Conservation (phyloP, 2,329 filamentous ascomycete species). For the Akanthomyces dipterigenus region DNA sequence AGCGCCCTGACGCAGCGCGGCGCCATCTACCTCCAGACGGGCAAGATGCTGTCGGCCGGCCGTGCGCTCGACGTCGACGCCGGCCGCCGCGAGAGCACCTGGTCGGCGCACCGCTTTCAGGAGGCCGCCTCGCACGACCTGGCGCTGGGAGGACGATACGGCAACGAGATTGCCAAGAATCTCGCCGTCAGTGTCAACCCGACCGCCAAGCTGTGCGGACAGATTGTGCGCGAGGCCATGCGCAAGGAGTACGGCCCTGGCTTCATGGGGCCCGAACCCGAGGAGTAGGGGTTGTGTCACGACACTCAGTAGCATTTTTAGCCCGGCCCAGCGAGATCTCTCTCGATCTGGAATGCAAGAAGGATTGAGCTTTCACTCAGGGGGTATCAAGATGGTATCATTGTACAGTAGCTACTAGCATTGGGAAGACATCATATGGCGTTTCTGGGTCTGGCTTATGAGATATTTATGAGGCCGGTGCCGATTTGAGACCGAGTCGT, state of each 20-base stretch:
- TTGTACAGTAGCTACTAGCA: slow-evolving; percentile 9
- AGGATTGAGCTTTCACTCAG: neutral
- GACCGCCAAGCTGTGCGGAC: slow-evolving; percentile 61
- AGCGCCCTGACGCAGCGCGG: slow-evolving; percentile 67
- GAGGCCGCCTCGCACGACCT: slow-evolving; percentile 57
- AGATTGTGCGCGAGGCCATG: slow-evolving; percentile 64
- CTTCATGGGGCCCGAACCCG: slow-evolving; percentile 30
- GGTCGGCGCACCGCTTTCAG: slow-evolving; percentile 52
- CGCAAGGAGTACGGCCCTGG: slow-evolving; percentile 58
- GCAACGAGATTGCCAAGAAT: slow-evolving; percentile 58
- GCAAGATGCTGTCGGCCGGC: slow-evolving; percentile 37
- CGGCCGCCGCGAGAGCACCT: slow-evolving; percentile 37
- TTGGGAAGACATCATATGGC: slow-evolving; percentile 3
- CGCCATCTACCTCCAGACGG: slow-evolving; percentile 54
- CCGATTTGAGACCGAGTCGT: slow-evolving; percentile 22
- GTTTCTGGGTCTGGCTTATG: neutral
- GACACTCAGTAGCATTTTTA: neutral
- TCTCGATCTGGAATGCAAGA: neutral
- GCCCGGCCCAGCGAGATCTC: neutral
- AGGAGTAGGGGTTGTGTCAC: slow-evolving; percentile 3
- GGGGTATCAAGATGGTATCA: slow-evolving; percentile 6
- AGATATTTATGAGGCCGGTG: slow-evolving; percentile 7
- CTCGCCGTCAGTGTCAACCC: slow-evolving; percentile 61
- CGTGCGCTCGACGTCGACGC: slow-evolving; percentile 33
- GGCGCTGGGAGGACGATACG: slow-evolving; percentile 56